Base-by-base conservation (phyloP, 2,329 filamentous ascomycete genomes). In the Fusarium nygamai region DNA sequence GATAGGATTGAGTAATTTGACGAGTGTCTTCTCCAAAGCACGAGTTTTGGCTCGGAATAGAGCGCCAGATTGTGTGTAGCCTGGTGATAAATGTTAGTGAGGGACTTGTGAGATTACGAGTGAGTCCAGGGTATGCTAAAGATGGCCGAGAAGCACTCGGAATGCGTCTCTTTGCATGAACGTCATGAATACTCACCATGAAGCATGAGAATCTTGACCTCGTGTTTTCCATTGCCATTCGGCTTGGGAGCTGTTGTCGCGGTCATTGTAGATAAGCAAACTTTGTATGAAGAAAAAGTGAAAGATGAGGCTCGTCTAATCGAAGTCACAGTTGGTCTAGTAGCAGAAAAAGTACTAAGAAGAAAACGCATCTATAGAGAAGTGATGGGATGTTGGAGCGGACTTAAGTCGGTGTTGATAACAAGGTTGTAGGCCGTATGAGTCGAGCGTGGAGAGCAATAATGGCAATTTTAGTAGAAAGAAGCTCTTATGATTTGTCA, bases 21-120 rank as follows among this genome's bases (percentile, higher is more conserved):
- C 83, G 65, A 98, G 88, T 61, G 92, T 86, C 83, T 98, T 98
- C 78, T 95, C 91, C 3, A 98, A 87, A 17, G 94, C 94, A 82
- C 94, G 93, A 51, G 94, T 97, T 85, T 98, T 98, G 82, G 92
- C 90, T 81, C 91, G 92, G 89, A 98, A 98, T 72, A 95, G 86
- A 8, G 92, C 83, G 8, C 95, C 95, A 34, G 94, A 97, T 86
- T 98, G 96, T 13, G 96, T 98, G 88, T 92, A 98, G 83, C 96
- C 93, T 92, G 48, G 31, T 27, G 41, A 53, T 53, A 36, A 41
- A 57, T 64, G 43, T 50, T 31, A 56, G 43, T 22, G 58, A 61
- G 54, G 72, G 56, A 70, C 68, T 50, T 63, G 46, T 69, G 51
- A 48, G 43, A 56, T 51, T 61, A 46, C 34, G 31, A 9, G 46